These are phyloP conservation scores for Dactylellina cionopaga DNA, from an alignment of 2,329 filamentous ascomycete genomes.

Conservation along the genomic window DNA sequence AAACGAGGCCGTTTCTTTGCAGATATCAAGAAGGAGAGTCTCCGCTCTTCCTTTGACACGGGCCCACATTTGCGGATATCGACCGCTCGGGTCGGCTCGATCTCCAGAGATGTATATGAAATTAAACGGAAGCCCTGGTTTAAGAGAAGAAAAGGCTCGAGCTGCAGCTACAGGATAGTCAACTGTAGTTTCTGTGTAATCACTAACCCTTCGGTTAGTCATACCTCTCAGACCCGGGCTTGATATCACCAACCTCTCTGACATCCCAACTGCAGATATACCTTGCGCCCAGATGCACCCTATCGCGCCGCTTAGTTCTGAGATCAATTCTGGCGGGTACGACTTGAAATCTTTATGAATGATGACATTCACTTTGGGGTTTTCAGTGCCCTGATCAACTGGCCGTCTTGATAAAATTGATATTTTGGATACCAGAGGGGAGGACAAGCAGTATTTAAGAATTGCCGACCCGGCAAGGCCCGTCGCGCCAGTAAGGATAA, in stretches of 20 bases:
- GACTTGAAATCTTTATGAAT: constrained; percentile 73
- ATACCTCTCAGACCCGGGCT: background rate
- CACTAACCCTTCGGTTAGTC: constrained; percentile 52
- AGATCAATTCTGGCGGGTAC: constrained; percentile 70
- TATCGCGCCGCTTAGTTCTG: constrained; percentile 70
- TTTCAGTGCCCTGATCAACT: constrained; percentile 71
- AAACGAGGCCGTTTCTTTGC: constrained; percentile 63
- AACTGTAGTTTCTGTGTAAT: constrained; percentile 75
- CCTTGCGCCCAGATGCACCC: constrained; percentile 77
- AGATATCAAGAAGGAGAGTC: constrained; percentile 67
- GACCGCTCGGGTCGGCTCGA: constrained; percentile 59
- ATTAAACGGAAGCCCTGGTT: constrained; percentile 67
- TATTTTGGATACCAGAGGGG: constrained; percentile 68
- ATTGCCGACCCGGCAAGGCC: constrained; percentile 72
- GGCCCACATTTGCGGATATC: constrained; percentile 69
- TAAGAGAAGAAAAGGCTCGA: constrained; percentile 67
- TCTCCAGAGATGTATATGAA: constrained; percentile 77
- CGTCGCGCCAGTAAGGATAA: constrained; percentile 75
- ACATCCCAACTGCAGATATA: constrained; percentile 48
- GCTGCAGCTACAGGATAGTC: constrained; percentile 73
- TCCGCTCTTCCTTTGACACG: constrained; percentile 76
- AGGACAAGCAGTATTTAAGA: constrained; percentile 71
- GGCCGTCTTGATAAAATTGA: constrained; percentile 75
- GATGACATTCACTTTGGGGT: constrained; percentile 73
- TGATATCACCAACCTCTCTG: constrained; percentile 55